These are phyloP conservation scores for Takashimella tepidaria DNA, from an alignment of 1,284 basidiomycete genomes.

Conservation along the genomic window DNA sequence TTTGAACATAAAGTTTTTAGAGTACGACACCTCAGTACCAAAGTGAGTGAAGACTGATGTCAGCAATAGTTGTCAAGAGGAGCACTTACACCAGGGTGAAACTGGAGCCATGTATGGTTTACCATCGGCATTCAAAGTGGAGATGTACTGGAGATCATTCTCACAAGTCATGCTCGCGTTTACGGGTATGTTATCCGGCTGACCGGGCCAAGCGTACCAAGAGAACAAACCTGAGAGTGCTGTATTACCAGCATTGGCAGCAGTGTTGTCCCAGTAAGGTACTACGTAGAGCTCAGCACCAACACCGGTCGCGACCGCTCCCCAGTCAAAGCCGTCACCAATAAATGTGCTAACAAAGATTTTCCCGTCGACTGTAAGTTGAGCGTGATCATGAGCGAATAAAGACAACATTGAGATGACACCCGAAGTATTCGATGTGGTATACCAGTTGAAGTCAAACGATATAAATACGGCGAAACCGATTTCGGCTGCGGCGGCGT, in stretches of 20 bases:
- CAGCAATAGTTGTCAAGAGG: not conserved
- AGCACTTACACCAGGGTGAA: constrained; percentile 41
- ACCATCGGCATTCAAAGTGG: constrained; percentile 10
- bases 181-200: constrained; percentile 37
- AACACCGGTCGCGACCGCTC: constrained; percentile 16
- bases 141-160: constrained; percentile 34
- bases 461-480: constrained; percentile 44
- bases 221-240: constrained; percentile 41
- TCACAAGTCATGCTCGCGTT: constrained; percentile 23
- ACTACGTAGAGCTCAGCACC: constrained; percentile 37
- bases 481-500: constrained; percentile 30
- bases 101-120: constrained; percentile 46
- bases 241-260: constrained; percentile 8
- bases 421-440: constrained; percentile 12
- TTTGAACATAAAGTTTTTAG: constrained; percentile 48
- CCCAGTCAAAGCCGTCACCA: constrained; percentile 45
- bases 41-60: constrained; percentile 45
- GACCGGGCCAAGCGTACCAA: constrained; percentile 45
- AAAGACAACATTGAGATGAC: constrained; percentile 25
- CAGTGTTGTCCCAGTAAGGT: constrained; percentile 37
- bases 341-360: constrained; percentile 43
- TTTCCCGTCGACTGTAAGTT: constrained; percentile 35
- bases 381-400: constrained; percentile 27
- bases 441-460: constrained; percentile 48
- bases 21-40: constrained; percentile 38